phyloP scores from a whole-genome alignment of 352 stramenopile genomes.

The Phytophthora foliorum region DNA sequence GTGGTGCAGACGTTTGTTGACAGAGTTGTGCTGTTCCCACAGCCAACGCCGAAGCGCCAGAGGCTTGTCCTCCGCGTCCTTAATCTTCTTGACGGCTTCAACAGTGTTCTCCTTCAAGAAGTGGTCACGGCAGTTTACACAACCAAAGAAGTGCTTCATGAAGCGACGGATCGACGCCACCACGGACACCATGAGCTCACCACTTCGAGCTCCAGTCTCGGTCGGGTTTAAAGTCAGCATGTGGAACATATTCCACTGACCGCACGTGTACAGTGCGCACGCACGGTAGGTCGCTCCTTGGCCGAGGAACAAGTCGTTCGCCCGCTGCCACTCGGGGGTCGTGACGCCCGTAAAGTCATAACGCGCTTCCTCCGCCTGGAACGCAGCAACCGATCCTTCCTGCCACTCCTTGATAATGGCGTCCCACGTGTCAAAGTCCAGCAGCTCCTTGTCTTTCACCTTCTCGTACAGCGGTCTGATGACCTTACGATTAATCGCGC shows the following conservation, averaged over 20 bases:
- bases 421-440: slow-evolving; percentile 83
- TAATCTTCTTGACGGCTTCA: slow-evolving; percentile 70
- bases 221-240: slow-evolving; percentile 84
- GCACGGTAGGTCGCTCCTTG: slow-evolving; percentile 72
- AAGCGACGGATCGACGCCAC: slow-evolving; percentile 83
- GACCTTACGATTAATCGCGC: slow-evolving; percentile 76
- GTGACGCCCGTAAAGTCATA: slow-evolving; percentile 56
- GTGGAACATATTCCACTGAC: slow-evolving; percentile 91
- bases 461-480: slow-evolving; percentile 60
- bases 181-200: slow-evolving; percentile 73
- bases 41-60: slow-evolving; percentile 79
- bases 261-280: slow-evolving; percentile 84
- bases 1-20: slow-evolving; percentile 83
- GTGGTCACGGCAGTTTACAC: slow-evolving; percentile 79
- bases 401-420: slow-evolving; percentile 73
- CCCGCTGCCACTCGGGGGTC: slow-evolving; percentile 74
- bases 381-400: slow-evolving; percentile 51
- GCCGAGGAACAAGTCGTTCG: slow-evolving; percentile 72
- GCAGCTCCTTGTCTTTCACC: slow-evolving; percentile 59
- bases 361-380: slow-evolving; percentile 64
- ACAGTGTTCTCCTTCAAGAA: slow-evolving; percentile 84
- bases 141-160: slow-evolving; percentile 90
- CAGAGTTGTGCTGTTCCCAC: slow-evolving; percentile 88
- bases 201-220: slow-evolving; percentile 43
- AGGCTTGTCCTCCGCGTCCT: slow-evolving; percentile 74